These are phyloP conservation scores for Chlamydomonas reinhardtii DNA, from an alignment of 163 green algal genomes.

Conservation along the genomic window DNA sequence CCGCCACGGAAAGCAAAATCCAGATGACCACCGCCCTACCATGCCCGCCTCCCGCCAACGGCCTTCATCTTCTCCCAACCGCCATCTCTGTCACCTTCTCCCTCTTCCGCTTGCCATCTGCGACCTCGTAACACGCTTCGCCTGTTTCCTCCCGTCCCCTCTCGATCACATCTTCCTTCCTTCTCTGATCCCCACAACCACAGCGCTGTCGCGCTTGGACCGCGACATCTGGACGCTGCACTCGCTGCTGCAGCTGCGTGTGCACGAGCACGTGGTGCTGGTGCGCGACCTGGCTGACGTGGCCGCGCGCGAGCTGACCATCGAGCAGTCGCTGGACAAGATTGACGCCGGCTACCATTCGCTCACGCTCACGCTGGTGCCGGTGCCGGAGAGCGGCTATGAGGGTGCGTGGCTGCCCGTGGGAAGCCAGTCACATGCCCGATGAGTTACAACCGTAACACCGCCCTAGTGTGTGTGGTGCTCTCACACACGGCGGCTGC, in stretches of 20 bases:
- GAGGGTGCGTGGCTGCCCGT: background rate
- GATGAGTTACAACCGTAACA: too few relatives aligned
- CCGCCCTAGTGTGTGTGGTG: too few relatives aligned
- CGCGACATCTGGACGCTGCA: constrained; percentile 55
- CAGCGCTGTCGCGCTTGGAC: constrained; percentile 42
- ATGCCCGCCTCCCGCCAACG: too few relatives aligned
- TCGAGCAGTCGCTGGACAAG: constrained; percentile 74
- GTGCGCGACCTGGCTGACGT: constrained; percentile 78
- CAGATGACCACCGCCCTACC: too few relatives aligned
- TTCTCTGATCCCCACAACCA: background rate
- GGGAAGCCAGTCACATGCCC: too few relatives aligned
- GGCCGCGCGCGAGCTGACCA: constrained; percentile 76
- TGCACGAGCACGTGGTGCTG: constrained; percentile 69
- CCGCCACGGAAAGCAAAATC: too few relatives aligned
- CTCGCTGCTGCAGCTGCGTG: constrained; percentile 45
- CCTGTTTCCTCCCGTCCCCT: background rate
- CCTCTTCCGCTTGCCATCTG: too few relatives aligned
- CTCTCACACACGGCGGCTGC: too few relatives aligned
- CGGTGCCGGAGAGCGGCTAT: constrained; percentile 47
- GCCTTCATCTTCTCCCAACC: too few relatives aligned
- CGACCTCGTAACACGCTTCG: background rate
- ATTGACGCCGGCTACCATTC: constrained; percentile 61
- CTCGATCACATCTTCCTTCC: background rate
- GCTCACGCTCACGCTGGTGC: constrained; percentile 24
- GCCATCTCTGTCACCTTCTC: too few relatives aligned